These are phyloP conservation scores for Phytophthora europaea DNA, from an alignment of 352 stramenopile species.

Conservation along the genomic window DNA sequence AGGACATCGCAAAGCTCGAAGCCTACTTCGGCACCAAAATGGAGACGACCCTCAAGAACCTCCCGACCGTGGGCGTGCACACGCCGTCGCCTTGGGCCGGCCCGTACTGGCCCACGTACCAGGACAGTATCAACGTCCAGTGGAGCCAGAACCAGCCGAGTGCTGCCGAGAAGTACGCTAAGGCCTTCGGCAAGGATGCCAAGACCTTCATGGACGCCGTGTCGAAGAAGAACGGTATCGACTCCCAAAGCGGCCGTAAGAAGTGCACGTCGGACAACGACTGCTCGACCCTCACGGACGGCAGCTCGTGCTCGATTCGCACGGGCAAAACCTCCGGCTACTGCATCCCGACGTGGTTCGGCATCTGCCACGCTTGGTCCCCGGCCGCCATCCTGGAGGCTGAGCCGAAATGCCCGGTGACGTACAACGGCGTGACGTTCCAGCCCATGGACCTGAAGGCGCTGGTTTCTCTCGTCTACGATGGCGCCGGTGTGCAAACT, in stretches of 20 bases:
- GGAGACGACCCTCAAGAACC: conserved; percentile 22
- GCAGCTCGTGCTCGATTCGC: conserved; percentile 32
- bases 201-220: conserved; percentile 45
- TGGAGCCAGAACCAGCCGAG: conserved; percentile 39
- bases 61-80: conserved; percentile 14
- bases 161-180: conserved; percentile 52
- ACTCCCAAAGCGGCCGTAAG: conserved; percentile 15
- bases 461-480: conserved; percentile 38
- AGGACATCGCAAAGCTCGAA: conserved; percentile 22
- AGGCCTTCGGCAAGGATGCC: conserved; percentile 40
- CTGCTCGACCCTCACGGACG: conserved; percentile 21
- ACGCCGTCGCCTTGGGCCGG: conserved; percentile 20
- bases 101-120: conserved; percentile 62
- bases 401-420: conserved; percentile 43
- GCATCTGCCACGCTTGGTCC: conserved; percentile 46
- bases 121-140: conserved; percentile 63
- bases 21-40: conserved; percentile 17
- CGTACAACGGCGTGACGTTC: conserved; percentile 45
- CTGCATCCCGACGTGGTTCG: conserved; percentile 46
- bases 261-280: conserved; percentile 31
- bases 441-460: conserved; percentile 29
- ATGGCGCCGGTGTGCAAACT: conserved; percentile 33
- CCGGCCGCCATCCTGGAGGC: conserved; percentile 39
- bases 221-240: conserved; percentile 38
- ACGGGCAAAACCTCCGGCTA: conserved; percentile 27